Evolutionary conservation across 225 moss, liverwort and hornwort species (phyloP), one percentile per base, ranked within the genome.

Genomic region (Polytrichum commune): DNA sequence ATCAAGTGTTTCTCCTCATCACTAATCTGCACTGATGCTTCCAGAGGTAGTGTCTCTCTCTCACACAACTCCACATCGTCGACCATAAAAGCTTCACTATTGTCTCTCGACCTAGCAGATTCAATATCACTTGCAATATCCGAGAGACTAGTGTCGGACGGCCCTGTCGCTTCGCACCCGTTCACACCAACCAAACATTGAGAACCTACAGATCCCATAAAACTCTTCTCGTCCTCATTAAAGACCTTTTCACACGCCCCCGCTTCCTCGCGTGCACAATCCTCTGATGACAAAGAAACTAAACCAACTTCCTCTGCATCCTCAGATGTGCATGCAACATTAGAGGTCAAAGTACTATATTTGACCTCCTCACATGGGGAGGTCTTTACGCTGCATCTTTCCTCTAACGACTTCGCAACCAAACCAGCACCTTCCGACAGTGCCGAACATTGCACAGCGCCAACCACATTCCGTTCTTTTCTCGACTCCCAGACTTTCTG

Each of bases 401-500:
- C 83, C 71, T 76, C 81, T 76, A 23, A 29, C 19, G 74, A 18
- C 64, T 76, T 63, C 55, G 76, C 63, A 69, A 30, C 78, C 65
- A 73, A 75, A 54, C 68, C 55, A 20, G 63, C 65, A 64, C 64
- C 63, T 38, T 73, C 75, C 1, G 5, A 54, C 65, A 67, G 64
- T 65, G 68, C 46, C 46, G 46, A 46, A 16, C 46, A 46, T 46
- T 1, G 57, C 60, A 67, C 38, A 53, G 60, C 75, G 54, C 24
- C 75, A 62, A 54, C 54, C 46, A 75, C 63, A 67, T 63, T 64
- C 78, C n/a, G 26, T 38, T 53, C 73, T 73, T 73, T 71, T 57
- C 62, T 76, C 29, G 70, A 63, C 46, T 78, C 80, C 65, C 69
- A 57, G 22, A 74, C 64, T 69, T 69, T 78, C 78, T 83, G 86